Percentiles rank a stretch among this genome's conserved stretches.
These are phyloP conservation scores for Colletotrichum abscissum DNA, from an alignment of 2,329 filamentous ascomycete genomes.

Conservation along the genomic window DNA sequence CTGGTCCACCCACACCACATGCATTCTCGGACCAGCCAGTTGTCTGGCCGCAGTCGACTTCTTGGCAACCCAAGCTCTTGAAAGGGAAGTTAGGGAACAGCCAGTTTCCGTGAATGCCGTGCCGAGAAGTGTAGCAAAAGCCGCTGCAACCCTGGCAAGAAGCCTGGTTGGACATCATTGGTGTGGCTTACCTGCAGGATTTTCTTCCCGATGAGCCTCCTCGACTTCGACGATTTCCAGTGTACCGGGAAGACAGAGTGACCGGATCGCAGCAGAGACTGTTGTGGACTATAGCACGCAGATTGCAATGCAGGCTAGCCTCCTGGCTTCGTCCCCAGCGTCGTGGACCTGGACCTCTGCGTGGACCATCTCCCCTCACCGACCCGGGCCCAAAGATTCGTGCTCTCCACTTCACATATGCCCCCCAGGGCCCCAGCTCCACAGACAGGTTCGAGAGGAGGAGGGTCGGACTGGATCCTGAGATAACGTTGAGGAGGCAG, in stretches of 20 bases:
- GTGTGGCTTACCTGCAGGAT: slow-evolving; percentile 1
- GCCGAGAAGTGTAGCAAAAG: slow-evolving; percentile 6
- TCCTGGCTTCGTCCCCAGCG: slow-evolving; percentile 4
- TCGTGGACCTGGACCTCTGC: slow-evolving; percentile 11
- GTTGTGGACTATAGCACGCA: not conserved
- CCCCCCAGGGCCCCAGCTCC: not conserved
- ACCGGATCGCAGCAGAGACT: not conserved
- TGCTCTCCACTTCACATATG: slow-evolving; percentile 19
- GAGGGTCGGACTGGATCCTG: slow-evolving; percentile 7
- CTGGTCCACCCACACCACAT: slow-evolving; percentile 24
- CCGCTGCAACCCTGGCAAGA: slow-evolving; percentile 1
- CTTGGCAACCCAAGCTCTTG: slow-evolving; percentile 28
- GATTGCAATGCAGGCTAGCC: not conserved
- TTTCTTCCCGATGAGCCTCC: not conserved
- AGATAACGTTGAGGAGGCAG: slow-evolving; percentile 30
- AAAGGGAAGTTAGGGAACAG: not conserved
- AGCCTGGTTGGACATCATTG: not conserved
- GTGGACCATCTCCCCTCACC: slow-evolving; percentile 15
- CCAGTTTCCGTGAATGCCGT: slow-evolving; percentile 18
- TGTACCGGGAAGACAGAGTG: not conserved
- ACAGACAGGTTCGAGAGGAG: slow-evolving; percentile 27
- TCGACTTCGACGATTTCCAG: not conserved
- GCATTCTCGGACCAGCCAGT: slow-evolving; percentile 20
- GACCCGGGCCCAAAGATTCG: slow-evolving; percentile 18
- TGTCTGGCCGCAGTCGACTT: slow-evolving; percentile 7